Base-by-base conservation (phyloP, 805 yeast genomes). In the Starmerella asiatica region DNA sequence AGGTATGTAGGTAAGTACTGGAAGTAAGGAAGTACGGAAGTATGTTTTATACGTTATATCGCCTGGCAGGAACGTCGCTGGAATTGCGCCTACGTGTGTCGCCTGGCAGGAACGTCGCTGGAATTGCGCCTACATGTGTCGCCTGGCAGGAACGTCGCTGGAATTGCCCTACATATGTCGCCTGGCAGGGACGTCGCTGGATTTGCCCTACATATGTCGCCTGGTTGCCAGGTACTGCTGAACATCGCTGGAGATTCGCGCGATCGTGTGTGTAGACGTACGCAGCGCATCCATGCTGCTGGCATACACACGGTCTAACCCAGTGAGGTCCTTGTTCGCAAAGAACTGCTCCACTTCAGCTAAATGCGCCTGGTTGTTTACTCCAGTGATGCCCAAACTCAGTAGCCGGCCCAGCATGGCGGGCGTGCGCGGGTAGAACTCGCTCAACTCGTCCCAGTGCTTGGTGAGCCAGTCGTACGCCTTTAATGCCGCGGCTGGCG, bases 381-480 rank as follows among this genome's bases (percentile, higher is more conserved):
- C 77, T 1, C 79, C 74, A 19, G 75, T 61, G 29, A 81, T 69
- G 35, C 76, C 62, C 27, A 79, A 47, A 24, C 68, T 65, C 29
- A 88, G 79, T 43, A 91, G 76, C 16, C 77, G 66, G 17, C 88
- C 79, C 52, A 88, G 67, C 82, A 85, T 74, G 19, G 84, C 69
- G 47, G 79, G 69, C 11, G 83, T 79, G 14, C 93, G 83, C 37
- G 96, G 94, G 56, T 84, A 70, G 53, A 69, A 64, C 57, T 73
- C 68, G 51, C 62, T 61, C 44, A 88, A 56, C 33, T 64, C 69
- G 42, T 74, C 84, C 88, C 93, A 88, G 60, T 86, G 76, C 12
- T 44, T 53, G 52, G 70, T 68, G 50, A 75, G 55, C 94, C 94
- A 88, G 15, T 54, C 40, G 83, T 86, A 86, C 48, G 78, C 61